Conservation (phyloP, 495 filamentous ascomycete species). For the Niebla homalea region DNA sequence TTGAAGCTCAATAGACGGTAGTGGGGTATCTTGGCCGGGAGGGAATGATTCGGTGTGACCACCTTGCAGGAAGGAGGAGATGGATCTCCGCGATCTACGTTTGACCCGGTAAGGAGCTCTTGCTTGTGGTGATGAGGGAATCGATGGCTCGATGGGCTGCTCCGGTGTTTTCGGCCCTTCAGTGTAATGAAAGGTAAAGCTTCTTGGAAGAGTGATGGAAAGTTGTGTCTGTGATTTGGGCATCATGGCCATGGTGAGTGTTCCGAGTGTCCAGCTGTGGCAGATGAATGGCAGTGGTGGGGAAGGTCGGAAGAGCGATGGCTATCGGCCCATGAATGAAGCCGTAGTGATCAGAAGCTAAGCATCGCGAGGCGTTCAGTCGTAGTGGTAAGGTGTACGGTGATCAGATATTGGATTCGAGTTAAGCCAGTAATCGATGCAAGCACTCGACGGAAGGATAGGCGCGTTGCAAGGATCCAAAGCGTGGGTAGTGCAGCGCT, state of each 20-base stretch:
- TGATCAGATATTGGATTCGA: no score
- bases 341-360: no score
- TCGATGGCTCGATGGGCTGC: constrained; percentile 33
- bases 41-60: constrained; percentile 21
- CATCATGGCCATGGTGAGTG: constrained; percentile 23
- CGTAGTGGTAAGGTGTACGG: no score
- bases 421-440: no score
- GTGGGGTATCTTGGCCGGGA: constrained; percentile 30
- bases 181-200: constrained; percentile 48
- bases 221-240: constrained; percentile 36
- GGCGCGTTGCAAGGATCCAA: no score
- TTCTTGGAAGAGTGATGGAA: constrained; percentile 52
- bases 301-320: no score
- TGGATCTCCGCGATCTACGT: constrained; percentile 31
- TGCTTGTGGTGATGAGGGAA: constrained; percentile 36
- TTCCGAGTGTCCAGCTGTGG: no score
- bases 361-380: no score
- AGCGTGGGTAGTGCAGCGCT: no score
- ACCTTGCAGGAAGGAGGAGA: constrained; percentile 28
- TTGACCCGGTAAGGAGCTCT: constrained; percentile 25
- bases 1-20: constrained; percentile 52
- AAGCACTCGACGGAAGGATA: no score
- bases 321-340: no score
- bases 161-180: constrained; percentile 48
- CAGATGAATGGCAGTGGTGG: no score